Evolutionary conservation across 495 filamentous ascomycete genomes (phyloP), one percentile per base, ranked within the genome.

Genomic region (Sphaerosporella brunnea): DNA sequence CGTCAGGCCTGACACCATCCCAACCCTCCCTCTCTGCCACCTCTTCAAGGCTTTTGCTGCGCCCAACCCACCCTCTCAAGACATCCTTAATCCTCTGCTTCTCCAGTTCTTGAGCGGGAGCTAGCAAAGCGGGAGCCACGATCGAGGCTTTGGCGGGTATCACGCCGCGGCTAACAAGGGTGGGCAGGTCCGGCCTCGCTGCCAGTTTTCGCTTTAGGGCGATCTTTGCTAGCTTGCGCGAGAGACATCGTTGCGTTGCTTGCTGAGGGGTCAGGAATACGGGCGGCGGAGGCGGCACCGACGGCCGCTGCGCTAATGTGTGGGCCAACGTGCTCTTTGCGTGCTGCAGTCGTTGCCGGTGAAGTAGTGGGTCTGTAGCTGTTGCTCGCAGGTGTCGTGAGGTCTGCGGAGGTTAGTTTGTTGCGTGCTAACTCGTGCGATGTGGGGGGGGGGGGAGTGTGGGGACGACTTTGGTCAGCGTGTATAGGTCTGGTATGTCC

Each of bases 211-310:
- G 51, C 35, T 63, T 63, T n/a, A 68, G 64, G 19, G 65, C 64
- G 51, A 74, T 73, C 18, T 66, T 61, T n/a, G 69, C 65, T 2
- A 77, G 64, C 23, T 59, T 67, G 18, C 70, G 65, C 18, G 67
- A 66, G 11, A 78, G 65, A 15, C 60, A 59, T 20, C 75, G 68
- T 16, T 74, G 74, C 42, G 68, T 62, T 35, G 71, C 62, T 18
- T 70, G 65, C 13, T 70, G 74, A 32, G 66, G 63, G 38, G 74
- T 73, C n/a, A 78, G 49, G 61, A 75, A 73, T 58, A 79, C 77
- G 52, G 62, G 66, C n/a, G 70, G 65, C 1, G 59, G 59, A 37
- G 70, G 68, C 18, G 73, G 68, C 26, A 56, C 51, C 13, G 72
- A 65, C 4, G 75, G 74, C 7, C 75, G 71, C 7, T 69, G 69